Percentiles rank a stretch among this genome's conserved stretches.
phyloP scores from a whole-genome alignment of 768 basidiomycete species.

The Leccinum longicurvipes region DNA sequence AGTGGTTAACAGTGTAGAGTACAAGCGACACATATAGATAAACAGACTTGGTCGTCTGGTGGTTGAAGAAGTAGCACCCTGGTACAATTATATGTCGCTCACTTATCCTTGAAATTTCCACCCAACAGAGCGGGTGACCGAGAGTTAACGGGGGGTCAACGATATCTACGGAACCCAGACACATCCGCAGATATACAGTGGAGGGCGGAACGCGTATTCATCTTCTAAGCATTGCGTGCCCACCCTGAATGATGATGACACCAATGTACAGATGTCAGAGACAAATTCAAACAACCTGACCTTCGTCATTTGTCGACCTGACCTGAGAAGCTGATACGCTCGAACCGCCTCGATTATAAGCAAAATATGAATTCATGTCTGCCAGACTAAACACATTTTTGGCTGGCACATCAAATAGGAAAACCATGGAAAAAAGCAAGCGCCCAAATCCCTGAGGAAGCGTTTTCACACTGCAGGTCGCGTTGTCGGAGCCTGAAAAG shows the following conservation, averaged over 20 bases:
- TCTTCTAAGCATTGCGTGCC: no score
- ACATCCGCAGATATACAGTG: not conserved
- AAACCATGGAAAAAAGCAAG: no score
- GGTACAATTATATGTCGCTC: not conserved
- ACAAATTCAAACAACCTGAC: no score
- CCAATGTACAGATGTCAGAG: no score
- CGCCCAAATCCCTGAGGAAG: no score
- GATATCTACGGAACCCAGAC: not conserved
- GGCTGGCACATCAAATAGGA: not conserved
- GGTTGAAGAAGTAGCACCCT: conserved; percentile 7
- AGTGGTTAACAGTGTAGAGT: conserved; percentile 22
- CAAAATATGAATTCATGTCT: not conserved
- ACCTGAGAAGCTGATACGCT: no score
- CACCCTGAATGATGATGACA: no score
- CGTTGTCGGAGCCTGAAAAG: no score
- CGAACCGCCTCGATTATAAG: no score
- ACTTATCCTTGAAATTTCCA: not conserved
- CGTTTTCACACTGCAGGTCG: no score
- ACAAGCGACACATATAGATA: not conserved
- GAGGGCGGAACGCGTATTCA: not conserved
- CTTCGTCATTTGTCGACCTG: no score
- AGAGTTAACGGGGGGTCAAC: not conserved
- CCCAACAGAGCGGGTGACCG: not conserved
- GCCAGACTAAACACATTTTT: not conserved
- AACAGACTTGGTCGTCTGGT: not conserved